Evolutionary conservation across 73 alveolate species (phyloP).

Genomic region (Halteria grandinella): DNA sequence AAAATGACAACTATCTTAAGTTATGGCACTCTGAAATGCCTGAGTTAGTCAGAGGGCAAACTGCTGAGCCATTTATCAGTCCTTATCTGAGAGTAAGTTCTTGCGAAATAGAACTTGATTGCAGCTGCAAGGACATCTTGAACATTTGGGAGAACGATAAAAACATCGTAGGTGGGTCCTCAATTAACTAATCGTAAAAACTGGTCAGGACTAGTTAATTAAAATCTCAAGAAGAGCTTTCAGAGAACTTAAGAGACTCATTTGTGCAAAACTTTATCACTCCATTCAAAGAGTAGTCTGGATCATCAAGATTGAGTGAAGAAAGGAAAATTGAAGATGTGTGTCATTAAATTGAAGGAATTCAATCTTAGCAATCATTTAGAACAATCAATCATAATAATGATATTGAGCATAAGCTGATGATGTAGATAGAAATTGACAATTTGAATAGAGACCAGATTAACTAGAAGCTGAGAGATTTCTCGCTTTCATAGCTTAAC

Average conservation of each 20-base stretch:
- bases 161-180: no score
- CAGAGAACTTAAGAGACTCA: neutral
- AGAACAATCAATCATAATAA: conserved; percentile 1
- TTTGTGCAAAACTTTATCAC: neutral
- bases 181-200: neutral
- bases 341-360: no score
- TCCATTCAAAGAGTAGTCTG: neutral
- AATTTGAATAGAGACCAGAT: neutral
- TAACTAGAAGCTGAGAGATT: neutral
- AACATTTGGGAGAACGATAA: no score
- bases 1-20: conserved; percentile 7
- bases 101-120: conserved; percentile 64
- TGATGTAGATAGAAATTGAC: conserved; percentile 26
- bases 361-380: neutral
- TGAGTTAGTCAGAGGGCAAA: neutral
- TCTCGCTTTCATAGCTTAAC: neutral
- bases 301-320: neutral
- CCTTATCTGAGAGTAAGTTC: conserved; percentile 42
- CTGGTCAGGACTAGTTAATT: neutral
- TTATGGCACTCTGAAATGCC: conserved; percentile 27
- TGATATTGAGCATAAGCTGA: no score
- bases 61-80: neutral
- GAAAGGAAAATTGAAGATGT: no score
- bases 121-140: conserved; percentile 25
- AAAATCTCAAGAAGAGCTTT: neutral